These are phyloP conservation scores for Myriangium duriaei DNA, from an alignment of 2,329 filamentous ascomycete genomes.

Conservation along the genomic window DNA sequence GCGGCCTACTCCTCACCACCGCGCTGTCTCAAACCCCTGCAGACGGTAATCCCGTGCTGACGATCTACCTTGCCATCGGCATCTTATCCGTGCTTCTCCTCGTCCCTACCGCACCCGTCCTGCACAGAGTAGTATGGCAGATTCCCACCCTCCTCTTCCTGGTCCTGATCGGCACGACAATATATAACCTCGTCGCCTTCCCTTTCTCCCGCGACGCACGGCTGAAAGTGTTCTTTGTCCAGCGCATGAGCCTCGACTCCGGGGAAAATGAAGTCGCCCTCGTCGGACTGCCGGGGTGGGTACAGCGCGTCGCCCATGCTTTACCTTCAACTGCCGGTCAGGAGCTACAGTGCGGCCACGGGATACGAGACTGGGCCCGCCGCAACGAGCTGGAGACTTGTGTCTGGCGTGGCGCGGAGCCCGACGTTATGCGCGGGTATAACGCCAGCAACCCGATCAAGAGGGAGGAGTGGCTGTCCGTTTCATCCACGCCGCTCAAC, in stretches of 20 bases:
- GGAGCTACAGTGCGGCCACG: constrained; percentile 26
- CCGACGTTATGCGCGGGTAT: constrained; percentile 43
- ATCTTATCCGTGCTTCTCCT: constrained; percentile 58
- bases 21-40: constrained; percentile 69
- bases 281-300: constrained; percentile 53
- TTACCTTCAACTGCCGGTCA: constrained; percentile 61
- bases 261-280: constrained; percentile 59
- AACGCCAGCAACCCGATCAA: constrained; percentile 12
- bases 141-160: constrained; percentile 64
- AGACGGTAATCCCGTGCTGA: constrained; percentile 63
- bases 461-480: constrained; percentile 6
- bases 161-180: constrained; percentile 60
- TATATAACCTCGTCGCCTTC: constrained; percentile 79
- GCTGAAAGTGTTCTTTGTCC: constrained; percentile 79
- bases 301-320: constrained; percentile 52
- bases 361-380: constrained; percentile 22
- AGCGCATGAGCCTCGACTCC: constrained; percentile 62
- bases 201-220: constrained; percentile 71
- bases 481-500: constrained; percentile 9
- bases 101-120: constrained; percentile 66
- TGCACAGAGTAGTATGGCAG: constrained; percentile 76
- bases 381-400: constrained; percentile 50
- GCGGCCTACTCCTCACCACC: constrained; percentile 59
- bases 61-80: constrained; percentile 60
- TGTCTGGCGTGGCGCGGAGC: constrained; percentile 55